Evolutionary conservation across 371 early-diverging fungal species (phyloP).

Genomic region (Mucor circinelloides): DNA sequence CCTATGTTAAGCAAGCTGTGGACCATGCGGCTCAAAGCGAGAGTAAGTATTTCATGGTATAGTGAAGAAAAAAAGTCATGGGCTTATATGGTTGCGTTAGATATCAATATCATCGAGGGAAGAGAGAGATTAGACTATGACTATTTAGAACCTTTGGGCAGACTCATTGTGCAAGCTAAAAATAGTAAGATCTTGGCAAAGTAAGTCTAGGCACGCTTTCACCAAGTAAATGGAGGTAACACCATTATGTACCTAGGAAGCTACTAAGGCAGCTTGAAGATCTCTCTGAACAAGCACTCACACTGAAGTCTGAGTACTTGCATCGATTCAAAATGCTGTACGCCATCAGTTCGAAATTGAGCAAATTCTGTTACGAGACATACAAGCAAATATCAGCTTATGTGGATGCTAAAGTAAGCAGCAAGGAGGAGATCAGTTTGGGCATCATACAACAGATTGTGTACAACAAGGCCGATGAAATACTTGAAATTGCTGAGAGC

Average conservation of each 20-base stretch:
- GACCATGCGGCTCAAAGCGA: conserved; percentile 29
- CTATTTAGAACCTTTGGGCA: conserved; percentile 57
- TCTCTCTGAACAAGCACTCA: conserved; percentile 56
- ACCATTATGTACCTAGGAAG: conserved; percentile 55
- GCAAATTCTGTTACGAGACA: conserved; percentile 48
- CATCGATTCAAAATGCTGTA: conserved; percentile 57
- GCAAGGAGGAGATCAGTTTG: conserved; percentile 48
- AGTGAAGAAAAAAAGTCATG: background rate
- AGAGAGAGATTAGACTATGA: conserved; percentile 56
- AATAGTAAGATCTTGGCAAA: conserved; percentile 64
- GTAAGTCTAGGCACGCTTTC: conserved; percentile 25
- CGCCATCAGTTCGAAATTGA: conserved; percentile 53
- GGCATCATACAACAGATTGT: conserved; percentile 55
- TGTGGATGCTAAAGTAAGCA: conserved; percentile 44
- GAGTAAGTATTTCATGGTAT: conserved; percentile 17
- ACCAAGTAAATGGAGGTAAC: background rate
- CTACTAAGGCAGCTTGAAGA: conserved; percentile 69
- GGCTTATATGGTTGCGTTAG: background rate
- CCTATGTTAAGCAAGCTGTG: conserved; percentile 47
- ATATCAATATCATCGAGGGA: conserved; percentile 36
- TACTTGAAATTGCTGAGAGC: conserved; percentile 59
- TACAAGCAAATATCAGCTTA: conserved; percentile 36
- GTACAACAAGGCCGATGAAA: conserved; percentile 51
- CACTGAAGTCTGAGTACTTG: conserved; percentile 52
- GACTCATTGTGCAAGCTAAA: conserved; percentile 61